Evolutionary conservation across 2,329 filamentous ascomycete species (phyloP), one percentile per base, ranked within the genome.

Genomic region (Colletotrichum scovillei): DNA sequence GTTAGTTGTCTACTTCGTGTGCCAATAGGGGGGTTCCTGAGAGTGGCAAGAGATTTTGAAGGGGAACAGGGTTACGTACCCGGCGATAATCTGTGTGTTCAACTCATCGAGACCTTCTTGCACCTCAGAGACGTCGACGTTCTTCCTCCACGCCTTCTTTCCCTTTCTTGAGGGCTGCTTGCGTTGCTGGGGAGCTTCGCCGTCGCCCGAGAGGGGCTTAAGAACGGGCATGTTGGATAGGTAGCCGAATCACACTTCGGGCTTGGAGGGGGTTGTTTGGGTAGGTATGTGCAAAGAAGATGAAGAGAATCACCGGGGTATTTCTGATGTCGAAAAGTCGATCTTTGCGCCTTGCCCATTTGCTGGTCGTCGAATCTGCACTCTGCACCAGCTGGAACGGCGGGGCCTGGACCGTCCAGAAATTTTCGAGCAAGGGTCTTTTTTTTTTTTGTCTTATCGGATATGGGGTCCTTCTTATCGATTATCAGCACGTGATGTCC

Each of bases 101-200:
- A 97, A 86, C 79, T 93, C 89, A 75, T 95, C 92, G 42, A 99
- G 90, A 74, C 97, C 97, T 67, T 93, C 86, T 78, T 96, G 90
- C 30, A 99, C 90, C 75, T 97, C 92, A 32, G 94, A 93, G 75
- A 98, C 90, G 84, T 99, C 95, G 83, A 99, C 95, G 85, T 99
- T 98, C 84, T 98, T 99, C 80, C 97, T 91, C 97, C 97, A 99
- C 38, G 97, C 96, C 86, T 97, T 98, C 85, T 98, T 98, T 78
- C 97, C 97, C 83, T 99, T 99, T 81, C 97, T 90, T 5, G 96
- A 98, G 30, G 95, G 91, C 83, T 99, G 97, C 76, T 91, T 95
- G 84, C 93, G 92, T 77, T 97, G 94, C 75, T 92, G 91, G 12
- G 95, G 95, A 22, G 94, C 93, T 46, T 88, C 84, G 14, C 84